These are phyloP conservation scores for Mitragyna speciosa DNA, from an alignment of 257 asterid species.

Conservation along the genomic window DNA sequence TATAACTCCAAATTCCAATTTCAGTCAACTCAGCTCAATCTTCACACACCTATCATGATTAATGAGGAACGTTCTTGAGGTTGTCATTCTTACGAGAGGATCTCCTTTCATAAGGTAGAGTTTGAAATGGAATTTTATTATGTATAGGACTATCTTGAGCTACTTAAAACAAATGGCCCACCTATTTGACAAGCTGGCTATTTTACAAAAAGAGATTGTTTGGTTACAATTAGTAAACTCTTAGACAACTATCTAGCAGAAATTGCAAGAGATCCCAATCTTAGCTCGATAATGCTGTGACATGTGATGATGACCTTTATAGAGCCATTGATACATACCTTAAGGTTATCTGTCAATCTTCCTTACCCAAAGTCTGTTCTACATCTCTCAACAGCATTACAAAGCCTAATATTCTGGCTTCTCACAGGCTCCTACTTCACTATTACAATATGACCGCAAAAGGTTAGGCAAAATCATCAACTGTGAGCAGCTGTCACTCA, in stretches of 20 bases:
- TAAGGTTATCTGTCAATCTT: slow-evolving; percentile 47
- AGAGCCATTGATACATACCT: slow-evolving; percentile 83
- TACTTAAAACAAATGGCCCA: no score
- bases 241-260: slow-evolving; percentile 80
- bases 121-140: no score
- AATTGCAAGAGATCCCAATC: slow-evolving; percentile 70
- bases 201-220: no score
- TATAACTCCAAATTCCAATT: no score
- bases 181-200: no score
- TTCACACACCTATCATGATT: no score
- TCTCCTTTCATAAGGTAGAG: no score
- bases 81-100: no score
- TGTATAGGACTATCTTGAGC: no score
- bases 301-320: slow-evolving; percentile 73
- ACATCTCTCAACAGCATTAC: background rate
- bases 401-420: slow-evolving; percentile 11
- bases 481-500: slow-evolving; percentile 73
- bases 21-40: no score
- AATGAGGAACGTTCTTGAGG: no score
- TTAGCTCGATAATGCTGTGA: slow-evolving; percentile 58
- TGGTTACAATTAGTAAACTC: slow-evolving; percentile 56
- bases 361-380: background rate
- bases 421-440: slow-evolving; percentile 61
- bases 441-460: slow-evolving; percentile 70
- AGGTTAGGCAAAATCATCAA: slow-evolving; percentile 77